Evolutionary conservation across 495 filamentous ascomycete species (phyloP).

Genomic region (Penicillium alfredii): DNA sequence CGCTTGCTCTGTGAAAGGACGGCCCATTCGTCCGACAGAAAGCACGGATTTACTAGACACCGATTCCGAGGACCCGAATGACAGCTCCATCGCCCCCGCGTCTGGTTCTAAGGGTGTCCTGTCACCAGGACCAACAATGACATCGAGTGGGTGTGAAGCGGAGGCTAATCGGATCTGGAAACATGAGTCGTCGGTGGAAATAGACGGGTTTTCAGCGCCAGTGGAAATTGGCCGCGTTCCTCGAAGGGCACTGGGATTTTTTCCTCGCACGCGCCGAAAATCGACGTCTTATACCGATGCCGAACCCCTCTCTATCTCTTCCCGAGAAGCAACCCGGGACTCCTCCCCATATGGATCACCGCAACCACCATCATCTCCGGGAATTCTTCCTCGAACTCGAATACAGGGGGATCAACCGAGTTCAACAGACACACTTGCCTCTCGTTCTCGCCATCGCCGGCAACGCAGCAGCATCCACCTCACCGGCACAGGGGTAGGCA

Average conservation of each 20-base stretch:
- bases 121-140: slow-evolving; percentile 11
- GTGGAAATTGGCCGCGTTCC: slow-evolving; percentile 85
- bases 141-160: slow-evolving; percentile 19
- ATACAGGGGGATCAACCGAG: slow-evolving; percentile 16
- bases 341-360: slow-evolving; percentile 30
- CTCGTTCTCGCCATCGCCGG: slow-evolving; percentile 29
- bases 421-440: slow-evolving; percentile 12
- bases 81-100: slow-evolving; percentile 39
- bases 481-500: slow-evolving; percentile 78
- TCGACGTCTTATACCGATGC: slow-evolving; percentile 47
- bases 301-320: slow-evolving; percentile 29
- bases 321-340: slow-evolving; percentile 31
- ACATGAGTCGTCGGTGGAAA: slow-evolving; percentile 79
- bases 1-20: slow-evolving; percentile 78
- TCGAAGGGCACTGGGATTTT: slow-evolving; percentile 78
- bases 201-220: slow-evolving; percentile 61
- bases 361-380: slow-evolving; percentile 20
- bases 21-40: slow-evolving; percentile 29
- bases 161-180: slow-evolving; percentile 61
- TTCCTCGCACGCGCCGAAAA: slow-evolving; percentile 86
- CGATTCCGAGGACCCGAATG: slow-evolving; percentile 31
- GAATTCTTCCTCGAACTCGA: slow-evolving; percentile 15
- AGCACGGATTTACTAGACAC: slow-evolving; percentile 32
- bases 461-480: slow-evolving; percentile 46
- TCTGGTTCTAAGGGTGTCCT: slow-evolving; percentile 17